Base-by-base conservation (phyloP, 2,329 filamentous ascomycete species). In the Davidsoniella virescens region DNA sequence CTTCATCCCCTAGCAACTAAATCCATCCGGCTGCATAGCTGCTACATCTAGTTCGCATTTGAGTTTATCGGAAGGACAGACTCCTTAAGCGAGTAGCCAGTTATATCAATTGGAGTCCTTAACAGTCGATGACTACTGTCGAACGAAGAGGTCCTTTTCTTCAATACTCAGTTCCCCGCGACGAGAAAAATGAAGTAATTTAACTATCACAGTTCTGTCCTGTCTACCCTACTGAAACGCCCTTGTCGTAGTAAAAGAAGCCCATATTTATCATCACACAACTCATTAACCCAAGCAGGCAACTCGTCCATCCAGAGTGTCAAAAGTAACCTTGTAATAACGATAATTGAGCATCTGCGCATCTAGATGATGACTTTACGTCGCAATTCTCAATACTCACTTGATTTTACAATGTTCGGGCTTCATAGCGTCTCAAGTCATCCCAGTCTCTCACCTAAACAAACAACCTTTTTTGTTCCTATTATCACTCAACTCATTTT, bases 1-100 rank as follows among this genome's bases (percentile, higher is more conserved):
- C 29, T 33, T 12, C 29, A 33, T 26, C 18, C 46, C 46, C 33
- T 41, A 33, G 46, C 37, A 48, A 48, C 46, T 42, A 10, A 29
- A 48, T 48, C 36, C 18, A 40, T 40, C 37, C 10, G 40, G 5
- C 18, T 43, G 16, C 17, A 43, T 25, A 43, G 40, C 40, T 43
- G 18, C 23, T 25, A 7, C 40, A 43, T 43, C 9, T 12, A 33
- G 29, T 33, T 33, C 29, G 12, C 29, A 33, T 33, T 7, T 12
- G 29, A 33, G 29, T 33, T 33, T 33, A 9, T 33, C 29, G 29
- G 29, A 12, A 33, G 29, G 29, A 10, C 43, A 33, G 25, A 45
- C 33, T 39, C 23, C 46, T 40, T 41, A 40, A 48, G 46, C 46
- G 46, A 48, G 20, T 48, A 17, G 18, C 46, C 37, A 48, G 42